Evolutionary conservation across 139 green algal species (phyloP), one percentile per base, ranked within the genome.

Genomic region (Tetradesmus lagerheimii): DNA sequence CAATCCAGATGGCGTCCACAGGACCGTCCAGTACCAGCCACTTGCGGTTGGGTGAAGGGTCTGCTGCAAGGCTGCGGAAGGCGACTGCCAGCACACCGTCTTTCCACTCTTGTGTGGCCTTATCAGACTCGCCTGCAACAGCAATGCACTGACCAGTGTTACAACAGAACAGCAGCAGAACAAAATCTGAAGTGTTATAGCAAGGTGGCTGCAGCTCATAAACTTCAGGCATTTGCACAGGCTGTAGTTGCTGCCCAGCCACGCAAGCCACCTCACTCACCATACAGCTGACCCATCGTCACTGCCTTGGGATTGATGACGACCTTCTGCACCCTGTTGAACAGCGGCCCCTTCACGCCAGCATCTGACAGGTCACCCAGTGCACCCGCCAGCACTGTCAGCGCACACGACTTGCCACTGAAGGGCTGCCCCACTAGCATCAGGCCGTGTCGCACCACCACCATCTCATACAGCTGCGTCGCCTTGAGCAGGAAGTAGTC

Each of bases 391-490:
- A 97, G 92, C 67, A 95, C 89, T 11, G 85, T 88, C 8, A 89
- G 53, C 23, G 76, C 79, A 31, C 37, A 84, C 29, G 93, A 94
- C 91, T 96, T 96, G 75, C 86, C 86, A 74, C 86, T 90, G 50
- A 96, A 96, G 8, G 96, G 93, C 90, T 94, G 92, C 1, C 96
- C 96, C 45, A 98, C 96, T 1, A 96, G 91, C 96, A 98, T 98
- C 35, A 98, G 92, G 15, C 96, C 96, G 90, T 97, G 95, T 1
- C 96, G 94, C 71, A 98, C 96, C 16, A 96, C 93, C 39, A 98
- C 94, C 96, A 98, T 98, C 92, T 98, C 96, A 90, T 97, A 98
- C 67, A 98, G 94, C 92, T 98, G 95, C 37, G 95, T 97, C 14
- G 90, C 93, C 93, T 97, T 97, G 77, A 94, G 94, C 45, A 96